Evolutionary conservation across 2,329 filamentous ascomycete species (phyloP), one percentile per base, ranked within the genome.

Genomic region (Hypoxylon rubiginosum): DNA sequence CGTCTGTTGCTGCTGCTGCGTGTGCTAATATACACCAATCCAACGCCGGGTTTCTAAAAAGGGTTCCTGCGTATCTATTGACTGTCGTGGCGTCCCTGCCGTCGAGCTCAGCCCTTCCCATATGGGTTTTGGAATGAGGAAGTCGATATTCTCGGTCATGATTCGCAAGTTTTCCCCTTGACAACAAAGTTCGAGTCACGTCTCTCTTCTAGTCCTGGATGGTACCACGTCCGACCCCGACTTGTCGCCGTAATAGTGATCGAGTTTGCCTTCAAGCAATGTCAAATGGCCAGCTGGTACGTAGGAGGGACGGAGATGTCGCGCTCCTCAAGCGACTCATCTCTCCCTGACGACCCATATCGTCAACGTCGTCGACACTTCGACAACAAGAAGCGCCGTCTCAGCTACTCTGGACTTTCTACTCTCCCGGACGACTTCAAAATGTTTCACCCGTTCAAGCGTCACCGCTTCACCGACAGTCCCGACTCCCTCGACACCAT

Each of bases 311-410:
- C 74, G 66, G 71, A 73, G 67, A 75, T 75, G 74, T 71, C 71
- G 66, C 76, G 76, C 68, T 78, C 76, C 58, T 72, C 72, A 66
- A 78, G 76, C 72, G 75, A 76, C 67, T 75, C 73, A 63, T 74
- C 71, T 61, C 67, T 75, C 46, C 72, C 62, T 58, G 70, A 64
- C 56, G 66, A 69, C 53, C 60, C 67, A 52, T 66, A 63, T 55
- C 57, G 62, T 55, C 68, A 70, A 56, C 65, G 62, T 53, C 62
- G 61, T 48, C 74, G 73, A 36, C 77, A 79, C 67, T 61, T 76
- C 64, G 73, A 74, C 26, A 77, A 74, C 62, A 80, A 77, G 63
- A 82, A 82, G 73, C 79, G 80, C 52, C 77, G 79, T 30, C 76
- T 79, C 59, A 79, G 77, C 70, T 72, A 79, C 52, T 73, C 75